Conservation (phyloP, 164 flowering plant species). For the Stephania japonica region DNA sequence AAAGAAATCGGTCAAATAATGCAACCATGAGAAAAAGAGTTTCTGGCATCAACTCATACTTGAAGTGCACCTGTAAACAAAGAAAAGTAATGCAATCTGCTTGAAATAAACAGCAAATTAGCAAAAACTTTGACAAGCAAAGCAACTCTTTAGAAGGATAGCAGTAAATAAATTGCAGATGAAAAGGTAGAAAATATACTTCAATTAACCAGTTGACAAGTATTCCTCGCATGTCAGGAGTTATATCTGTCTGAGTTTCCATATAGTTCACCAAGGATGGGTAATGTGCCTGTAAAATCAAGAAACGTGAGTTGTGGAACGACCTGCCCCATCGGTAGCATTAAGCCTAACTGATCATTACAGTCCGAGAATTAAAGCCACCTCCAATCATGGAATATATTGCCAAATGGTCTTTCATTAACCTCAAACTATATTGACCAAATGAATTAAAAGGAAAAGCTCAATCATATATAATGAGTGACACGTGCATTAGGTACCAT, state of each 20-base stretch:
- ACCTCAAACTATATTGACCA: not conserved
- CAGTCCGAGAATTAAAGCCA: not conserved
- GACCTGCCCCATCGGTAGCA: not conserved
- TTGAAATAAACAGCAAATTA: not conserved
- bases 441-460: not conserved
- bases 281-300: slow-evolving; percentile 44
- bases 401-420: not conserved
- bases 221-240: slow-evolving; percentile 72
- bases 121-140: not conserved
- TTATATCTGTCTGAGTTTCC: slow-evolving; percentile 51
- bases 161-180: not conserved
- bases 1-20: slow-evolving; percentile 69
- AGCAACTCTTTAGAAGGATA: not conserved
- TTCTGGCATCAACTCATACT: slow-evolving; percentile 86
- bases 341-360: not conserved
- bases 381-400: not conserved
- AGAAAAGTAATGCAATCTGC: not conserved
- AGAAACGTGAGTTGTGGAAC: slow-evolving; percentile 7
- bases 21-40: slow-evolving; percentile 75
- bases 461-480: not conserved
- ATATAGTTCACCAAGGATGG: slow-evolving; percentile 47
- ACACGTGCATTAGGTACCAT: not conserved
- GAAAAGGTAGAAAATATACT: slow-evolving; percentile 27
- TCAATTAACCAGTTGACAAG: slow-evolving; percentile 89
- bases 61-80: slow-evolving; percentile 62